A percentile compares a stretch with the other conserved stretches of the same genome.
Evolutionary conservation across 495 filamentous ascomycete genomes (phyloP).

Genomic region (Tuber umbilicatum): DNA sequence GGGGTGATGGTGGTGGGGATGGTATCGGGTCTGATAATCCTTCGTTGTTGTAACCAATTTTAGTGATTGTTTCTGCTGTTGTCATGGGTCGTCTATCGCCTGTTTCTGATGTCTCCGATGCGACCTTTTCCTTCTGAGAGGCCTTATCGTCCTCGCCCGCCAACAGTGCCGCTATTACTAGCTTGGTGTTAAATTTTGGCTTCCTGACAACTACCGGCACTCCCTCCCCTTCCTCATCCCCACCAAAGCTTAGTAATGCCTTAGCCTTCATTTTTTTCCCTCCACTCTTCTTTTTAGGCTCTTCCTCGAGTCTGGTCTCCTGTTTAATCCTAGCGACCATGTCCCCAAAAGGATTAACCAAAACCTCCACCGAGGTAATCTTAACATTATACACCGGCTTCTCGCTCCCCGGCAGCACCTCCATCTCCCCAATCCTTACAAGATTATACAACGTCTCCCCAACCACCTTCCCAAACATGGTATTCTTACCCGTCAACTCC

Average conservation of each 20-base stretch:
- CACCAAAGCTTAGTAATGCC: constrained; percentile 78
- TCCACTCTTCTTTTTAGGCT: constrained; percentile 45
- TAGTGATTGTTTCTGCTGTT: constrained; percentile 11
- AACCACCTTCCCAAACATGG: constrained; percentile 84
- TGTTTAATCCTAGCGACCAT: constrained; percentile 61
- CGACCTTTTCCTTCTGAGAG: constrained; percentile 4
- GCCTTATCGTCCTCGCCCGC: neutral
- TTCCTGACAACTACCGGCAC: constrained; percentile 63
- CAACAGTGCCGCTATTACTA: constrained; percentile 57
- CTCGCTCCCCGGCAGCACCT: constrained; percentile 67
- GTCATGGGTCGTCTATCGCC: constrained; percentile 35
- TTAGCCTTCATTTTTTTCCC: constrained; percentile 78
- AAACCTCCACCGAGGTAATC: constrained; percentile 69
- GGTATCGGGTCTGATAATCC: constrained; percentile 3
- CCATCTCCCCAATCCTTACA: constrained; percentile 81
- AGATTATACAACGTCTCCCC: constrained; percentile 95
- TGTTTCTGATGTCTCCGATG: constrained; percentile 33
- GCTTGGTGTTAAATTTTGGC: constrained; percentile 80
- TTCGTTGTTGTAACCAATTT: neutral
- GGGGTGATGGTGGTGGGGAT: constrained; percentile 5
- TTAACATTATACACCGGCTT: constrained; percentile 80
- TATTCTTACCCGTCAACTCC: constrained; percentile 82
- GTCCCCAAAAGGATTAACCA: constrained; percentile 85
- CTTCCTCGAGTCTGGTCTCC: constrained; percentile 42
- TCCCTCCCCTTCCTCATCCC: constrained; percentile 68